phyloP scores from a whole-genome alignment of 2,329 filamentous ascomycete species.

The Coleophoma eucalyptorum region DNA sequence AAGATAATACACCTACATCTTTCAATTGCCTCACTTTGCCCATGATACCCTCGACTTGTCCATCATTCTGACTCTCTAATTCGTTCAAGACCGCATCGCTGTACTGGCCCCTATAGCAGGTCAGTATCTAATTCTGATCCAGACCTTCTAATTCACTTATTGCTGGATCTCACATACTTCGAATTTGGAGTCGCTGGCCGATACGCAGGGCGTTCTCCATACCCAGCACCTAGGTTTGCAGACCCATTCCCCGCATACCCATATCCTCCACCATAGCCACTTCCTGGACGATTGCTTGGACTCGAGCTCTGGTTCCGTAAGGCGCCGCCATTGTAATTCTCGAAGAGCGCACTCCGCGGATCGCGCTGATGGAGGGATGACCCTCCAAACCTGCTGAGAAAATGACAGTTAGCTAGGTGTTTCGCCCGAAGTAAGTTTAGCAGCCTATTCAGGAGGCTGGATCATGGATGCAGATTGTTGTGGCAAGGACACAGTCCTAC shows the following conservation, averaged over 20 bases:
- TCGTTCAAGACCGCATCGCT: constrained; percentile 88
- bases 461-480: too few species aligned
- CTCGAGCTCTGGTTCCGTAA: constrained; percentile 6
- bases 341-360: constrained; percentile 70
- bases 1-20: constrained; percentile 55
- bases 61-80: constrained; percentile 93
- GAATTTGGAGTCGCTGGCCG: constrained; percentile 69
- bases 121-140: background rate
- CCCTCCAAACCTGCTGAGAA: constrained; percentile 53
- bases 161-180: constrained; percentile 40
- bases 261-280: constrained; percentile 39
- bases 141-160: background rate
- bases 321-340: constrained; percentile 61
- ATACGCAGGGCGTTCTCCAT: constrained; percentile 38
- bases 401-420: background rate
- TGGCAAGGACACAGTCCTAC: too few species aligned
- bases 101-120: constrained; percentile 70
- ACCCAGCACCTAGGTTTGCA: constrained; percentile 13
- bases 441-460: too few species aligned
- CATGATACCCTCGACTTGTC: constrained; percentile 83
- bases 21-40: constrained; percentile 89
- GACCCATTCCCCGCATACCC: constrained; percentile 45
- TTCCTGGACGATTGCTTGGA: constrained; percentile 24
- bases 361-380: constrained; percentile 71
- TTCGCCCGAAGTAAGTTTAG: too few species aligned